A percentile compares a stretch with the other conserved stretches of the same genome.
phyloP scores from a whole-genome alignment of 1,284 basidiomycete species.

The Heterobasidion irregulare region DNA sequence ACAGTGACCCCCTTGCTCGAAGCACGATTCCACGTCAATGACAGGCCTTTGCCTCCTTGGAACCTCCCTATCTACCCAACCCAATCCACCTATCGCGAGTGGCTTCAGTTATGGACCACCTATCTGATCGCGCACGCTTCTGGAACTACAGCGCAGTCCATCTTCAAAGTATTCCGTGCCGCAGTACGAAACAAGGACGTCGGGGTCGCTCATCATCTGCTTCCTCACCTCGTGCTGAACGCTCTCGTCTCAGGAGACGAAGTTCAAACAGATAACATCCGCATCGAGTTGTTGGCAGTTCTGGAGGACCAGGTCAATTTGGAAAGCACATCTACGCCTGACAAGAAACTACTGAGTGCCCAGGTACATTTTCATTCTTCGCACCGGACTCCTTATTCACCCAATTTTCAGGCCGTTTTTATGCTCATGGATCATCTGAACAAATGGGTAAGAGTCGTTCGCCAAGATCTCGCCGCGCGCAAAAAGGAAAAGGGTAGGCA shows the following conservation, averaged over 20 bases:
- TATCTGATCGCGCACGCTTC: conserved; percentile 71
- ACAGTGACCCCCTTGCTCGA: conserved; percentile 86
- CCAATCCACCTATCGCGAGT: conserved; percentile 85
- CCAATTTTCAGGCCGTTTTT: conserved; percentile 69
- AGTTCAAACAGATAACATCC: conserved; percentile 58
- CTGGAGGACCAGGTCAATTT: conserved; percentile 81
- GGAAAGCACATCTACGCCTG: conserved; percentile 47
- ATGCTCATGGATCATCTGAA: conserved; percentile 93
- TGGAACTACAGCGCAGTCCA: conserved; percentile 46
- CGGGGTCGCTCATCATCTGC: conserved; percentile 80
- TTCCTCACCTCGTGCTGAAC: conserved; percentile 90
- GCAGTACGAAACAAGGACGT: conserved; percentile 87
- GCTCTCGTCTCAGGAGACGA: conserved; percentile 74
- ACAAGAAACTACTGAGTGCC: conserved; percentile 81
- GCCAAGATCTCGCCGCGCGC: conserved; percentile 41
- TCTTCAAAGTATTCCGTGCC: conserved; percentile 79
- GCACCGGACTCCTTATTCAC: background rate
- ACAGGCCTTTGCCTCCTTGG: conserved; percentile 26
- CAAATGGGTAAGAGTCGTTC: conserved; percentile 75
- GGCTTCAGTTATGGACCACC: conserved; percentile 88
- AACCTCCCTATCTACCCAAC: conserved; percentile 73
- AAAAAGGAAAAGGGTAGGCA: conserved; percentile 37
- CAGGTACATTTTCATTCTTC: conserved; percentile 50
- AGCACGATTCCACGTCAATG: conserved; percentile 53
- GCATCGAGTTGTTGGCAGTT: conserved; percentile 74